Conservation (phyloP, 1,284 basidiomycete species). For the Austroboletus olivaceoglutinosus region DNA sequence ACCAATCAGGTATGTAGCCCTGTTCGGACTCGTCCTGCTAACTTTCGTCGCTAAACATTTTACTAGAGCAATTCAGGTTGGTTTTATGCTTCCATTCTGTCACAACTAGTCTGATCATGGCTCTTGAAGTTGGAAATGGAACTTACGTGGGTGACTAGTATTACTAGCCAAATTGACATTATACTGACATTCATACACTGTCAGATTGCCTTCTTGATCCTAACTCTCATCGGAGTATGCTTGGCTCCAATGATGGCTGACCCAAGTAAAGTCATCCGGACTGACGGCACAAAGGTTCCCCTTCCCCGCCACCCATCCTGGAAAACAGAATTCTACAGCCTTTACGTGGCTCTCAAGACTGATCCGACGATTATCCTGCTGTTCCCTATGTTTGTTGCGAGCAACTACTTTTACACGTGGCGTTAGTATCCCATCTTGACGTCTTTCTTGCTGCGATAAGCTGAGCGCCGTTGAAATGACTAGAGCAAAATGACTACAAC, state of each 20-base stretch:
- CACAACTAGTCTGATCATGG: slow-evolving; percentile 6
- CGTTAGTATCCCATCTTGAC: slow-evolving; percentile 18
- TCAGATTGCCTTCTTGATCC: slow-evolving; percentile 70
- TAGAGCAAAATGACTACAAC: slow-evolving; percentile 54
- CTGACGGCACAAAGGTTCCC: slow-evolving; percentile 68
- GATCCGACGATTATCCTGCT: slow-evolving; percentile 59
- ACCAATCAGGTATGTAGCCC: slow-evolving; percentile 40
- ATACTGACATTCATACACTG: background rate
- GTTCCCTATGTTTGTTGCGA: slow-evolving; percentile 70
- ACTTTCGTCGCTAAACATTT: background rate
- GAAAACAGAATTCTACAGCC: slow-evolving; percentile 54
- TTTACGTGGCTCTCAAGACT: slow-evolving; percentile 52
- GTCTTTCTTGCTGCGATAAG: background rate
- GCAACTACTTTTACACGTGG: slow-evolving; percentile 69
- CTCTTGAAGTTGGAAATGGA: slow-evolving; percentile 47
- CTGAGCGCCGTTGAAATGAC: background rate
- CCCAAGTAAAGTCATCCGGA: slow-evolving; percentile 65
- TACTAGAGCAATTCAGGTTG: slow-evolving; percentile 25
- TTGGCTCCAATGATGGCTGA: slow-evolving; percentile 69
- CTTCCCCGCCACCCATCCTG: slow-evolving; percentile 65
- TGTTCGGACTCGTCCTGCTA: background rate
- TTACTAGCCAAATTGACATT: background rate
- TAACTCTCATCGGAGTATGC: slow-evolving; percentile 62
- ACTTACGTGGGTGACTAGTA: slow-evolving; percentile 51
- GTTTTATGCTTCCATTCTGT: slow-evolving; percentile 1